Percentiles rank a stretch among this genome's conserved stretches.
Conservation (phyloP, 768 basidiomycete species). For the Termitomyces sp. region DNA sequence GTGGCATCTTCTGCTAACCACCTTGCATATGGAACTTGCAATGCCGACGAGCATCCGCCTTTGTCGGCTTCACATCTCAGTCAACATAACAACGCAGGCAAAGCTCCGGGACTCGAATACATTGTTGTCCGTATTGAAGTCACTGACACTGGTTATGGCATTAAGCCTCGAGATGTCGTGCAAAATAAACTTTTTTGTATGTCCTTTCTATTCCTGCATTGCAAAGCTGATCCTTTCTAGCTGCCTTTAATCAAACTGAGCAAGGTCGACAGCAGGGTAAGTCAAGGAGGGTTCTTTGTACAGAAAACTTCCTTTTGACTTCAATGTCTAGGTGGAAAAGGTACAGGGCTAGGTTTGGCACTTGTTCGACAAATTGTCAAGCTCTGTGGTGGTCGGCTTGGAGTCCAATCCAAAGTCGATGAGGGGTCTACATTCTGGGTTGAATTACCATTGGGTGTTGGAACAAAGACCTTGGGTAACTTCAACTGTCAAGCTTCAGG, state of each 20-base stretch:
- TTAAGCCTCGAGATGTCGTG: constrained; percentile 52
- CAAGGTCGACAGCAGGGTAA: constrained; percentile 63
- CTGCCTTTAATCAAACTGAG: constrained; percentile 75
- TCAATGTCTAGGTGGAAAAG: constrained; percentile 45
- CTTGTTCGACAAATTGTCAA: constrained; percentile 77
- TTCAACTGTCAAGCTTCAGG: constrained; percentile 7
- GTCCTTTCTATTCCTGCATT: constrained; percentile 16
- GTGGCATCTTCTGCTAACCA: neutral
- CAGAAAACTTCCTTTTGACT: neutral
- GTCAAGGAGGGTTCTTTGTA: neutral
- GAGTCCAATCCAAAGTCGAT: constrained; percentile 55
- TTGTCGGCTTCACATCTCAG: constrained; percentile 35
- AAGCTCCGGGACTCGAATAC: constrained; percentile 40
- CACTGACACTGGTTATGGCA: constrained; percentile 61
- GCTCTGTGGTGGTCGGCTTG: constrained; percentile 65
- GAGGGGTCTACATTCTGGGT: constrained; percentile 89
- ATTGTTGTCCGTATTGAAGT: constrained; percentile 86
- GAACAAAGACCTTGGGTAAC: constrained; percentile 38
- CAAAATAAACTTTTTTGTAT: constrained; percentile 68
- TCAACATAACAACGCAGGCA: constrained; percentile 44
- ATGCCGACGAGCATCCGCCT: constrained; percentile 24
- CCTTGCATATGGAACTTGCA: neutral
- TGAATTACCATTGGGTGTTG: constrained; percentile 72
- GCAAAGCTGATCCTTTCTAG: constrained; percentile 22
- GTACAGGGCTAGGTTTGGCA: constrained; percentile 70